Percentiles rank a stretch among this genome's conserved stretches.
phyloP scores from a whole-genome alignment of 257 asterid species.

The Orobanche coerulescens region DNA sequence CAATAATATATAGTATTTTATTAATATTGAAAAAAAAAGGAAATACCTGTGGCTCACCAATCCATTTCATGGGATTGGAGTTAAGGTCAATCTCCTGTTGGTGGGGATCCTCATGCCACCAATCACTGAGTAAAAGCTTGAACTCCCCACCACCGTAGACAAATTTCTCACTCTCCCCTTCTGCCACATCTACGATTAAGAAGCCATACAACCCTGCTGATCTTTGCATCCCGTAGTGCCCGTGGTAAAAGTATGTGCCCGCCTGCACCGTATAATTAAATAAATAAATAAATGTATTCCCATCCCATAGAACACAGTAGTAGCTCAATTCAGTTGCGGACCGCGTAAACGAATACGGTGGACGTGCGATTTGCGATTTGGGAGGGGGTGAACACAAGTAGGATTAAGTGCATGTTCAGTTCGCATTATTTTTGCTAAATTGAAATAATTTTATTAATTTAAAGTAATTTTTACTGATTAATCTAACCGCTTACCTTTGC shows the following conservation, averaged over 20 bases:
- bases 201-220: conserved; percentile 82
- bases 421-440: too few species aligned
- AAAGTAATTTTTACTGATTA: too few species aligned
- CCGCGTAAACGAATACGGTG: too few species aligned
- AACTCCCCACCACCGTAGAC: conserved; percentile 67
- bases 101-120: conserved; percentile 71
- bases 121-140: conserved; percentile 55
- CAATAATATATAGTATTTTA: too few species aligned
- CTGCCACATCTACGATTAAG: conserved; percentile 57
- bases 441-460: too few species aligned
- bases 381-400: too few species aligned
- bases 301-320: too few species aligned
- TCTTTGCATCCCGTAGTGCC: conserved; percentile 92
- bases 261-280: conserved; percentile 40
- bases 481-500: too few species aligned
- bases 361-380: too few species aligned
- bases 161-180: conserved; percentile 50
- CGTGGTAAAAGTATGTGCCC: conserved; percentile 91
- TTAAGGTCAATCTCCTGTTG: conserved; percentile 67
- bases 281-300: neutral
- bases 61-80: conserved; percentile 74
- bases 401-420: too few species aligned
- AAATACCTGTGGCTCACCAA: conserved; percentile 79
- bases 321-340: too few species aligned
- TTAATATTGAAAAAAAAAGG: too few species aligned